Percentiles rank a stretch among this genome's conserved stretches.
phyloP scores from a whole-genome alignment of 2,329 filamentous ascomycete species.

The Cladorrhinum sp. region DNA sequence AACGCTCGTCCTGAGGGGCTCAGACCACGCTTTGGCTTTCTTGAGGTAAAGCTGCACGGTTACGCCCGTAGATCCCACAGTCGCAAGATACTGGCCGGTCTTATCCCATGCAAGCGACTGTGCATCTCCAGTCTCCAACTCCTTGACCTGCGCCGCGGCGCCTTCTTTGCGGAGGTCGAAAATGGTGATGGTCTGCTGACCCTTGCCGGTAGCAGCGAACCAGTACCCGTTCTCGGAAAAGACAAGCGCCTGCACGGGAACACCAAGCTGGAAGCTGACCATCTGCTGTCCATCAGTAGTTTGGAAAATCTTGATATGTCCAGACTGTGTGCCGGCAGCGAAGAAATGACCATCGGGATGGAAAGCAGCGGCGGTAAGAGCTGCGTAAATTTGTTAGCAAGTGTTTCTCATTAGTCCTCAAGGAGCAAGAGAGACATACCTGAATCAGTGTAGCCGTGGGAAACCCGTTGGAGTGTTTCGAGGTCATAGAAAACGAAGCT shows the following conservation, averaged over 20 bases:
- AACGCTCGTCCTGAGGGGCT: constrained; percentile 71
- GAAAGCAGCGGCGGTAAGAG: constrained; percentile 75
- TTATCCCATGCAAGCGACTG: constrained; percentile 89
- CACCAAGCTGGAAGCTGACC: constrained; percentile 67
- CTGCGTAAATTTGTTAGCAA: constrained; percentile 44
- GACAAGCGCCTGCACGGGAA: constrained; percentile 69
- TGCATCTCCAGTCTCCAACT: constrained; percentile 78
- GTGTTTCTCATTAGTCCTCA: not conserved
- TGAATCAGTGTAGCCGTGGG: constrained; percentile 75
- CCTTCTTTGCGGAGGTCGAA: constrained; percentile 93
- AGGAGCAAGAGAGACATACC: constrained; percentile 52
- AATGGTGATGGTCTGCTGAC: constrained; percentile 74
- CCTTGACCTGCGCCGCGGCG: constrained; percentile 74
- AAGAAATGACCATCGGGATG: constrained; percentile 96
- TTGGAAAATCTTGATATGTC: constrained; percentile 85
- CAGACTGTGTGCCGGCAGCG: constrained; percentile 74
- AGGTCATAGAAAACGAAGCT: constrained; percentile 89
- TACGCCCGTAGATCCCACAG: constrained; percentile 73
- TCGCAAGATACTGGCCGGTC: constrained; percentile 87
- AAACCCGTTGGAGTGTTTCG: constrained; percentile 61
- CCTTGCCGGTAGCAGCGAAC: constrained; percentile 79
- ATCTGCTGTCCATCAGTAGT: constrained; percentile 75
- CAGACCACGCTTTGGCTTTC: constrained; percentile 81
- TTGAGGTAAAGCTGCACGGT: constrained; percentile 90
- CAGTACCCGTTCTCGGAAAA: constrained; percentile 98